Conservation (phyloP, 306 rosid species). For the Prunus mira region DNA sequence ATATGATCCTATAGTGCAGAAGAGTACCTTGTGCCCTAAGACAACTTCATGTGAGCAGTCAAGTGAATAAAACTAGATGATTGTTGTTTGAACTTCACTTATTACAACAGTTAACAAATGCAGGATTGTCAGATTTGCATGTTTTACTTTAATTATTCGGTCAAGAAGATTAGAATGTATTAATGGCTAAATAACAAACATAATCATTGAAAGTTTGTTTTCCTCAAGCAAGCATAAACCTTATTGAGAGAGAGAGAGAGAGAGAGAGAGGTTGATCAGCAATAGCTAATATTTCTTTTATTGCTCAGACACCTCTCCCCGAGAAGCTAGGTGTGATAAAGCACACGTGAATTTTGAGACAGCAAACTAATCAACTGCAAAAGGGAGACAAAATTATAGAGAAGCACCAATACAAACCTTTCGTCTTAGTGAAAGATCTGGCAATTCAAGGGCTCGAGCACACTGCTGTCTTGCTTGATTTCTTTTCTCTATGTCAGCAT, state of each 20-base stretch:
- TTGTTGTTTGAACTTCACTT: neutral
- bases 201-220: neutral
- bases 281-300: neutral
- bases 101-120: neutral
- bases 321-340: neutral
- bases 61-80: neutral
- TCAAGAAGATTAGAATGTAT: neutral
- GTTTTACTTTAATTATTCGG: neutral
- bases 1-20: neutral
- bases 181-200: neutral
- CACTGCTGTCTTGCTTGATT: slow-evolving; percentile 64
- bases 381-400: neutral
- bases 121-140: neutral
- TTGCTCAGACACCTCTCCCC: neutral
- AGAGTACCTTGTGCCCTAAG: neutral
- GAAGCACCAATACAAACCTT: slow-evolving; percentile 49
- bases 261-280: neutral
- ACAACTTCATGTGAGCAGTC: neutral
- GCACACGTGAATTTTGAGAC: slow-evolving; percentile 1
- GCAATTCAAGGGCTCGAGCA: slow-evolving; percentile 74
- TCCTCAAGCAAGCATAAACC: neutral
- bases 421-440: slow-evolving; percentile 74
- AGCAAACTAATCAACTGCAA: neutral
- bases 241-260: neutral
- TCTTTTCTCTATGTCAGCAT: slow-evolving; percentile 80